Conservation (phyloP, 1,284 basidiomycete species). For the Sutorius eximius region DNA sequence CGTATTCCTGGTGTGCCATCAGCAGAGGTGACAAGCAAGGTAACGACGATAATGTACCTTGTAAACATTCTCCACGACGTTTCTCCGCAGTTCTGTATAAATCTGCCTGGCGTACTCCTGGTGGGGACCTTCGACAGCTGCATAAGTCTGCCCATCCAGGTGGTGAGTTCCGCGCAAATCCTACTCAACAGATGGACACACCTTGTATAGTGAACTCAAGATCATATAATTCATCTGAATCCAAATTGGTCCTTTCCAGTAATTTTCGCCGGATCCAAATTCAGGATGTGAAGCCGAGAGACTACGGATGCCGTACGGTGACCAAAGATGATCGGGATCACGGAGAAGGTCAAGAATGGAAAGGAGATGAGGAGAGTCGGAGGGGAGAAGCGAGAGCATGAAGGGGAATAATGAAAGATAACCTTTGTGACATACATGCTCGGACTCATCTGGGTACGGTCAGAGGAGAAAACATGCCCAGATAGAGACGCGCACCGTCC, state of each 20-base stretch:
- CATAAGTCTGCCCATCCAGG: constrained; percentile 62
- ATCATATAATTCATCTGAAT: constrained; percentile 94
- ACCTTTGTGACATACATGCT: constrained; percentile 87
- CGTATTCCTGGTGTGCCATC: constrained; percentile 70
- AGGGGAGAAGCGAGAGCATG: constrained; percentile 74
- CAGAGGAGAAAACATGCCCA: constrained; percentile 14
- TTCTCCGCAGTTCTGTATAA: constrained; percentile 77
- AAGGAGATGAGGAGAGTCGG: constrained; percentile 76
- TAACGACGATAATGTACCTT: constrained; percentile 50
- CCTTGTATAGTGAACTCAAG: constrained; percentile 75
- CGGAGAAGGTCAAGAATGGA: constrained; percentile 76
- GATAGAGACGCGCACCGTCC: constrained; percentile 53
- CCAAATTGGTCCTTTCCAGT: constrained; percentile 97
- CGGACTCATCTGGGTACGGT: constrained; percentile 72
- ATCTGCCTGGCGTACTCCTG: constrained; percentile 73
- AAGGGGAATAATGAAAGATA: constrained; percentile 95
- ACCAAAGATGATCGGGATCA: constrained; percentile 88
- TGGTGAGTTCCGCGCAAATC: constrained; percentile 6
- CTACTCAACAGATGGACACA: constrained; percentile 32
- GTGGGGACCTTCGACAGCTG: constrained; percentile 75
- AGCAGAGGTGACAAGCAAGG: constrained; percentile 5
- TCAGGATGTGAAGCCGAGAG: constrained; percentile 82
- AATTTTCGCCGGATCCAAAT: constrained; percentile 91
- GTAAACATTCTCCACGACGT: constrained; percentile 84
- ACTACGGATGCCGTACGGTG: constrained; percentile 84